These are phyloP conservation scores for Cornus florida DNA, from an alignment of 148 eudicot species.

Conservation along the genomic window DNA sequence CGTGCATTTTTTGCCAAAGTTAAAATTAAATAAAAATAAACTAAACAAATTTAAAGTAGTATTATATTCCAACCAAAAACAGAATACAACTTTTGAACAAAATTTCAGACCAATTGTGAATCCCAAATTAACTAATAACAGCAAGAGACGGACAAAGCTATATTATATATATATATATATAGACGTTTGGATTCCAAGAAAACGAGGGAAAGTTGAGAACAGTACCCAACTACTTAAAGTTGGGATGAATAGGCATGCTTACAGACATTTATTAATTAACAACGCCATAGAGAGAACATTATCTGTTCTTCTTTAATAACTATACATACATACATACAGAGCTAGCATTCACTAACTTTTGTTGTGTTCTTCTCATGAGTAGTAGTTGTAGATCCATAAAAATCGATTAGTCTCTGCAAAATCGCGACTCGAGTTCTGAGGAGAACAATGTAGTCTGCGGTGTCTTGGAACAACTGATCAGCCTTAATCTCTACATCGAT, in stretches of 20 bases:
- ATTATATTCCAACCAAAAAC: no score
- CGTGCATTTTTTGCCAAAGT: no score
- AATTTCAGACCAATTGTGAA: no score
- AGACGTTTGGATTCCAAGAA: slow-evolving; percentile 4
- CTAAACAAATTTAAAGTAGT: no score
- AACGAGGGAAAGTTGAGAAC: not conserved
- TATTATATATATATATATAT: not conserved
- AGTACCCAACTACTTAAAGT: not conserved
- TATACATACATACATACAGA: no score
- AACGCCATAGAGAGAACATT: not conserved
- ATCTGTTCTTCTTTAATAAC: not conserved
- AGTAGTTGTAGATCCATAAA: slow-evolving; percentile 27
- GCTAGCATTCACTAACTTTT: no score
- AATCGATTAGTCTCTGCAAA: slow-evolving; percentile 40
- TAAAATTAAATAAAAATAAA: no score
- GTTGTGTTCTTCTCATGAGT: not conserved
- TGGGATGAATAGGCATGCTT: not conserved
- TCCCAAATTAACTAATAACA: not conserved
- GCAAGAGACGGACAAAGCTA: no score
- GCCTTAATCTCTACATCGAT: slow-evolving; percentile 19
- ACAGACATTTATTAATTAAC: not conserved
- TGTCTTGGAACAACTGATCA: slow-evolving; percentile 51
- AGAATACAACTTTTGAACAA: no score
- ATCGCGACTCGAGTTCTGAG: slow-evolving; percentile 38
- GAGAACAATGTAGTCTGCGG: slow-evolving; percentile 47